Base-by-base conservation (phyloP, 1,139 yeast genomes). In the Suhomyces bokatorum region DNA sequence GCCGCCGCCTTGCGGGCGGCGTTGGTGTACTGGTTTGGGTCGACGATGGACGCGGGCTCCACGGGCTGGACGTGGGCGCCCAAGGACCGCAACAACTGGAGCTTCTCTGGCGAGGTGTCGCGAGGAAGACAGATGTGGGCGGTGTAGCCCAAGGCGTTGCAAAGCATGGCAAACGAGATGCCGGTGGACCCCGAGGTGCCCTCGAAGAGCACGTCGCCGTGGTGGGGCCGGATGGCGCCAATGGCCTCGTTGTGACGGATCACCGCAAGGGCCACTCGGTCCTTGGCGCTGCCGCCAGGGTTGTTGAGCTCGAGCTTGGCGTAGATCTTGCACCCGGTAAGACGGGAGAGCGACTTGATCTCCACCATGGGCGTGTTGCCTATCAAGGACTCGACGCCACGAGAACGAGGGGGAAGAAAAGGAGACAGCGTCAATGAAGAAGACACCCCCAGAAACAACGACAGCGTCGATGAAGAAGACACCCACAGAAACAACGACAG, bases 101-200 rank as follows among this genome's bases (percentile, higher is more conserved):
- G 61, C 58, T 93, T 93, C 56, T 93, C 98, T 1, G 73, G 74
- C 0, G 96, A 85, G 0, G 98, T 93, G 59, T 93, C 99, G 61
- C 90, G 95, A 0, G 98, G 99, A n/a, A 93, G 73, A 46, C 95
- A 91, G 27, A 93, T 93, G 58, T 90, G 97, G 0, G 96, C 87
- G 12, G 78, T 80, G 62, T 91, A 91, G 0, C 99, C 99, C 48
- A 87, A 65, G 0, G 97, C 87, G 54, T 90, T 81, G 50, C 96
- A 87, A 20, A 93, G 75, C 66, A 89, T 80, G 1, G 98, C 97
- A 53, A 93, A 78, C 2, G 97, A 87, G 24, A 93, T 93, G 8
- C 99, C 99, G 0, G 99, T 93, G 0, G 97, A 88, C 0, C 98
- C 98, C 10, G 95, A 84, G 0, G 98, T 93, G 3, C 99, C 99